Evolutionary conservation across 495 filamentous ascomycete genomes (phyloP).

Genomic region (Penicillium manginii): DNA sequence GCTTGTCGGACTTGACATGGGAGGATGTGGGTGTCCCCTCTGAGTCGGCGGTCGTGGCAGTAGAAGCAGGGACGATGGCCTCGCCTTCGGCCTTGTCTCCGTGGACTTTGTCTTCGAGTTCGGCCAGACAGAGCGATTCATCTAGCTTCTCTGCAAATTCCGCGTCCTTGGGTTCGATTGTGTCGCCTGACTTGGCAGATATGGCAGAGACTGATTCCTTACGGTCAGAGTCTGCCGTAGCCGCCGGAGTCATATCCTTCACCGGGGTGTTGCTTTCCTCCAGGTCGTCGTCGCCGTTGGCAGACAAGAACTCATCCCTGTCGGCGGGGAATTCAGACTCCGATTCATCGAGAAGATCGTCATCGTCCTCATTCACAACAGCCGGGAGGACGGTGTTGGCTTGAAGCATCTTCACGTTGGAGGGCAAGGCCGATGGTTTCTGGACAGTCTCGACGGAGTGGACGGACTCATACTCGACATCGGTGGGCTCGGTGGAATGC

Average conservation of each 20-base stretch:
- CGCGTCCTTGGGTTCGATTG: not conserved
- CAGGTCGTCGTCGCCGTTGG: constrained; percentile 16
- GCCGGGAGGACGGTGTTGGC: constrained; percentile 16
- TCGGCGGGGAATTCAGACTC: constrained; percentile 27
- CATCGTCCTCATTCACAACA: constrained; percentile 25
- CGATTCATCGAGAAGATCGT: constrained; percentile 28
- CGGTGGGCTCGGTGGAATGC: constrained; percentile 28
- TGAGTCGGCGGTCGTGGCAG: not conserved
- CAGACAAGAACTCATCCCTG: constrained; percentile 56
- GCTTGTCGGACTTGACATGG: not conserved
- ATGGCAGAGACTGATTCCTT: constrained; percentile 1
- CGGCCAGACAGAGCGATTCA: not conserved
- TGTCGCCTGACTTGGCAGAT: not conserved
- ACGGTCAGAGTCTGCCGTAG: not conserved
- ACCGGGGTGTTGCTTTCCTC: constrained; percentile 6
- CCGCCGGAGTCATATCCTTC: not conserved
- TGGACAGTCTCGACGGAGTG: constrained; percentile 15
- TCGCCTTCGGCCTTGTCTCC: not conserved
- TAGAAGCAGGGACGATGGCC: not conserved
- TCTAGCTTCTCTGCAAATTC: not conserved
- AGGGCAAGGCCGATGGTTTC: constrained; percentile 21
- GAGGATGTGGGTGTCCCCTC: not conserved
- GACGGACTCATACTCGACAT: constrained; percentile 13
- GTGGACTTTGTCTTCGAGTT: not conserved
- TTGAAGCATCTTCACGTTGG: constrained; percentile 27